phyloP scores from a whole-genome alignment of 768 basidiomycete genomes.

The Tylopilus subfusipes region DNA sequence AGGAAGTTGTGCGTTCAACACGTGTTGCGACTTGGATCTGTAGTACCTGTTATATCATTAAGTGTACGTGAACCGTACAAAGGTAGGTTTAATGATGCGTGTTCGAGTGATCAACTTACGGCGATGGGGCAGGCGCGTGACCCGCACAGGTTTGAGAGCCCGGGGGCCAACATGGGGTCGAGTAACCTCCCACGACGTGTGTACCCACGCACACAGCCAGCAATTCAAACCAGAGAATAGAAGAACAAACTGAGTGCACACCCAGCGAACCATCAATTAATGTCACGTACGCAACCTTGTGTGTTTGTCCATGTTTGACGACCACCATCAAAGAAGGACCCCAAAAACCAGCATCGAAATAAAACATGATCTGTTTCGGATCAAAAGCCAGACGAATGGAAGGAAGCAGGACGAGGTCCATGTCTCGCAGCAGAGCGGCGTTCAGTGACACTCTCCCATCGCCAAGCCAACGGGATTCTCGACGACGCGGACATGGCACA shows the following conservation, averaged over 20 bases:
- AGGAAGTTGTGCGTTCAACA: not conserved
- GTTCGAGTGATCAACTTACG: not conserved
- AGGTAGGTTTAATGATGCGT: conserved; percentile 9
- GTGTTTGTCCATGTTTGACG: conserved; percentile 8
- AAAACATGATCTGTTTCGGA: not conserved
- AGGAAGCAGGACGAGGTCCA: not conserved
- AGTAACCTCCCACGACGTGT: not conserved
- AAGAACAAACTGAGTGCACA: not conserved
- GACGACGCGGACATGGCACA: not conserved
- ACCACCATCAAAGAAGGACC: not conserved
- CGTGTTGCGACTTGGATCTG: conserved; percentile 10
- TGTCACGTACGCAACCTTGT: not conserved
- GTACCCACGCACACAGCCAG: not conserved
- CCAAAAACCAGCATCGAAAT: not conserved
- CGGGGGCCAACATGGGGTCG: too few relatives aligned
- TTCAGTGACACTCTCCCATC: not conserved
- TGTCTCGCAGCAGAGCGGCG: not conserved
- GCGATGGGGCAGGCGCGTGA: not conserved
- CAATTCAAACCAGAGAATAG: not conserved
- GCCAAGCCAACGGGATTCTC: conserved; percentile 9
- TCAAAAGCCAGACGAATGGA: not conserved
- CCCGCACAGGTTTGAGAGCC: too few relatives aligned
- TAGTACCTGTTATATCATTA: not conserved
- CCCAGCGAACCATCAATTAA: not conserved
- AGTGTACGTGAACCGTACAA: not conserved